phyloP scores from a whole-genome alignment of 768 basidiomycete species.

The Calocera cornea region DNA sequence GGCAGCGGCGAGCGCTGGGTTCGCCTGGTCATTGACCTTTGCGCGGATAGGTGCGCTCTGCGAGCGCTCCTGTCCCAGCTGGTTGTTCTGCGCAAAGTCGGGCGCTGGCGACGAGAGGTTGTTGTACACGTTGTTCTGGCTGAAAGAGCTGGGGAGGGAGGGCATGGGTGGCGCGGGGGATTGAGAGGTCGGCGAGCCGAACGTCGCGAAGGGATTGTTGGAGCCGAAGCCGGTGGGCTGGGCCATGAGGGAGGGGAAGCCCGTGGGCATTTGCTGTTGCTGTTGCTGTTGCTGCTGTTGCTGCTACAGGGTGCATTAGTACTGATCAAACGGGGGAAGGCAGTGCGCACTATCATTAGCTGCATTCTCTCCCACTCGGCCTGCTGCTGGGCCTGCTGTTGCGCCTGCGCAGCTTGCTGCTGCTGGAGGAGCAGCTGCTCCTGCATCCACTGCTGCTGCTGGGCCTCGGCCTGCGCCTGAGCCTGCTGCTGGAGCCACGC shows the following conservation, averaged over 20 bases:
- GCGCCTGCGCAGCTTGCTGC: slow-evolving; percentile 18
- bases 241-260: slow-evolving; percentile 22
- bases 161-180: slow-evolving; percentile 19
- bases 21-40: slow-evolving; percentile 44
- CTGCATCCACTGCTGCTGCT: slow-evolving; percentile 27
- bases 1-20: slow-evolving; percentile 60
- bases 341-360: background rate
- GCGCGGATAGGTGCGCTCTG: slow-evolving; percentile 26
- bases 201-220: slow-evolving; percentile 85
- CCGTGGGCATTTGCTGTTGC: slow-evolving; percentile 15
- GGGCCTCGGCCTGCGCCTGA: slow-evolving; percentile 27
- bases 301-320: slow-evolving; percentile 10
- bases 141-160: slow-evolving; percentile 15
- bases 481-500: slow-evolving; percentile 35
- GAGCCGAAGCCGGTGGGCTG: slow-evolving; percentile 42
- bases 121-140: slow-evolving; percentile 38
- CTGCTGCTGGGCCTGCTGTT: slow-evolving; percentile 21
- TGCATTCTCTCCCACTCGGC: slow-evolving; percentile 18
- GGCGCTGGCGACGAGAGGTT: slow-evolving; percentile 14
- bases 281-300: slow-evolving; percentile 18
- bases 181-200: slow-evolving; percentile 15
- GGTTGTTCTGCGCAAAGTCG: slow-evolving; percentile 23
- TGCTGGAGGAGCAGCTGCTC: slow-evolving; percentile 28
- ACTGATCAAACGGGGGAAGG: background rate
- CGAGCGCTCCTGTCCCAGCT: slow-evolving; percentile 22